Evolutionary conservation across 1,139 yeast genomes (phyloP).

Genomic region (Taiozyma sp.): DNA sequence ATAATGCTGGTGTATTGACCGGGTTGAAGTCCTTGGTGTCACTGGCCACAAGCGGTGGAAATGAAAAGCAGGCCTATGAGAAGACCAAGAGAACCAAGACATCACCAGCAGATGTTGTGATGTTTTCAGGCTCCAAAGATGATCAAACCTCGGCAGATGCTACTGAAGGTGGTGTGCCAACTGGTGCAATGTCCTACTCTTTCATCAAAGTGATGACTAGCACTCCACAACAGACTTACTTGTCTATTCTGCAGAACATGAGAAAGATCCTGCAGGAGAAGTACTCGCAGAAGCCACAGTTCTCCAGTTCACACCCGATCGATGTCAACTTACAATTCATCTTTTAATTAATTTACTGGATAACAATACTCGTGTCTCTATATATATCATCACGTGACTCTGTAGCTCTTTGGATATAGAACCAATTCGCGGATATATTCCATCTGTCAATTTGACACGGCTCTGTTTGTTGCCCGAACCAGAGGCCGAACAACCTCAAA

Average conservation of each 20-base stretch:
- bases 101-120: constrained; percentile 84
- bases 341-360: constrained; percentile 5
- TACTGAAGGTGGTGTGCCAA: constrained; percentile 65
- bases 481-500: neutral
- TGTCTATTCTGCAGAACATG: constrained; percentile 55
- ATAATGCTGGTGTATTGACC: constrained; percentile 50
- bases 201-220: constrained; percentile 48
- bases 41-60: constrained; percentile 34
- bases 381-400: neutral
- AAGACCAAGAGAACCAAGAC: constrained; percentile 54
- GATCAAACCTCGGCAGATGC: constrained; percentile 55
- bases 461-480: neutral
- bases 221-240: constrained; percentile 48
- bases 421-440: neutral
- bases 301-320: constrained; percentile 59
- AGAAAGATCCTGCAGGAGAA: constrained; percentile 45
- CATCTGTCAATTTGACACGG: neutral
- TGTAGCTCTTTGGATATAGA: neutral
- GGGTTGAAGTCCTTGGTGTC: constrained; percentile 49
- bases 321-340: constrained; percentile 51
- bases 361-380: too few species aligned
- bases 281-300: constrained; percentile 63
- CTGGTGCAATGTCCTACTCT: constrained; percentile 94
- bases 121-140: constrained; percentile 89
- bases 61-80: constrained; percentile 34